Base-by-base conservation (phyloP, 1,284 basidiomycete species). In the Trichosporon sp. region DNA sequence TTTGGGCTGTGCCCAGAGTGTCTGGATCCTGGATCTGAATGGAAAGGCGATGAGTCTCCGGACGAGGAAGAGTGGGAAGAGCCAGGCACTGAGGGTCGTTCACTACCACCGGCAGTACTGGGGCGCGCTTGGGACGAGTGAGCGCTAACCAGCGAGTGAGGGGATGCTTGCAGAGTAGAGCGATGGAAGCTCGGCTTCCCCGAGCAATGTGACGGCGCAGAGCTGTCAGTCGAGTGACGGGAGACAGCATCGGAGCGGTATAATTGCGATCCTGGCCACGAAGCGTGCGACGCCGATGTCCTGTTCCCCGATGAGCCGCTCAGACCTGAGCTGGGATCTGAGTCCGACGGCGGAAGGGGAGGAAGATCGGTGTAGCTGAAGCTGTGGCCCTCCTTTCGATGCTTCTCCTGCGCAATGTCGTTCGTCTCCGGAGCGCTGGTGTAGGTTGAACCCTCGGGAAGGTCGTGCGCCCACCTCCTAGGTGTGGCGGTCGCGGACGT, bases 401-500 rank as follows among this genome's bases (percentile, higher is more conserved):
- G 8, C 12, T 16, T 48, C 19, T 48, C 16, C 46, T 48, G 46
- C 3, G 46, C 8, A 19, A 16, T 26, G 6, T 10, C 19, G 10
- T 32, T 19, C 14, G 4, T 32, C 32, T 35, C 31, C 6, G 4
- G 5, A 14, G 38, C 37, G 11, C 31, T 65, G 19, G 40, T 16
- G 38, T 43, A 63, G 16, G 35, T 35, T 10, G 59, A 63, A 1
- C 31, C 59, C 12, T 63, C 59, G 14, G 14, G 31, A 8, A 37
- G 59, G 16, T 63, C 59, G 31, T 16, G 32, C 14, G 7, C 7
- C 31, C 31, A 35, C 32, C 32, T n/a, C 31, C 59, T 37, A 16
- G 59, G 59, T n/a, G 59, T 63, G n/a, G 59, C 59, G 8, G 59
- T 63, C 59, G 32, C 59, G 6, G 59, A 63, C 1, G 59, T 63